Evolutionary conservation across 441 rosid genomes (phyloP), one percentile per base, ranked within the genome.

Genomic region (Geranium incanum): DNA sequence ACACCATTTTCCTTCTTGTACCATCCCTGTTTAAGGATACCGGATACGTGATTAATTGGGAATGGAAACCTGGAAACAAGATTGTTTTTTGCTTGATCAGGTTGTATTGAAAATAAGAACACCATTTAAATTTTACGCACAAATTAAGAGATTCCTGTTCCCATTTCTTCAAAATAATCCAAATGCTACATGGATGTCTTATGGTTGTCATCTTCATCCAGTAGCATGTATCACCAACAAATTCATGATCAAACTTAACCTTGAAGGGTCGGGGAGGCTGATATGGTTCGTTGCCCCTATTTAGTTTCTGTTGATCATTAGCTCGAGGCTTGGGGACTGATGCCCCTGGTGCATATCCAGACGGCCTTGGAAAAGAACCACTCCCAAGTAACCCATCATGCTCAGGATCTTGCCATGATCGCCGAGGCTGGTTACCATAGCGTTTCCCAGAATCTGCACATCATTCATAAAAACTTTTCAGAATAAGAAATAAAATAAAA

Each of bases 371-470:
- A 70, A 93, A 91, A 79, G 93, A 88, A 59, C 99, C 99, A 81
- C 97, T 93, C 39, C 99, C 99, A 63, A 95, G 87, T 78, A 95
- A 98, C 67, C 99, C 99, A 75, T 95, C 99, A 81, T 93, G 96
- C 86, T 89, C 99, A 1, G 93, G 84, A 79, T 78, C 84, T 81
- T 93, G 97, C 97, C 91, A 84, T 68, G 92, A 77, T 71, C 87
- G 87, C 76, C 95, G 85, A 75, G 97, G 73, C 80, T 87, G 98
- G 81, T 83, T 81, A 70, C 86, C 86, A 81, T 78, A 77, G 45
- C 85, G 89, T 82, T 80, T 88, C 78, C 89, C 95, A 79, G 86
- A 74, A 79, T 95, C 99, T 86, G 64, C 73, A 66, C 60, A 57
- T 43, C 72, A 70, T 33, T 62, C 18, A 5, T 28, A 63, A 62